These are phyloP conservation scores for Oxytropis ochrocephala DNA, from an alignment of 306 rosid species.

Conservation along the genomic window DNA sequence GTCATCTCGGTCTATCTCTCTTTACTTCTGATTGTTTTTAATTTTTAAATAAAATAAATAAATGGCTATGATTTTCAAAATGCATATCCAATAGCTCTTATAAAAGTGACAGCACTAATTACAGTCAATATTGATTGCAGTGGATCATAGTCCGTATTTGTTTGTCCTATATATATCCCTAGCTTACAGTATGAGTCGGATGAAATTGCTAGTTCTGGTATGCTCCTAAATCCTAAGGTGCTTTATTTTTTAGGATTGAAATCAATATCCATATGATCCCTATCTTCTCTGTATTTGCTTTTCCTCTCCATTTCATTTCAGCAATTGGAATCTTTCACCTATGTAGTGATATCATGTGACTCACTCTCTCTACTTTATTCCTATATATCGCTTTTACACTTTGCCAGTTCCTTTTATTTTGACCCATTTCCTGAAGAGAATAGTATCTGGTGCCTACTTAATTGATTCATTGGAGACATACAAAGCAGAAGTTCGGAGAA, in stretches of 20 bases:
- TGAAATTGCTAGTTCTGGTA: conserved; percentile 11
- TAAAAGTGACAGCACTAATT: too few species aligned
- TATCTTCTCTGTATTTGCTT: background rate
- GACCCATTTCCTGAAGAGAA: conserved; percentile 4
- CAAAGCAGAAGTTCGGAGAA: background rate
- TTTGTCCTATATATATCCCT: background rate
- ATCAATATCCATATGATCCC: background rate
- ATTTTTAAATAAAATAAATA: too few species aligned
- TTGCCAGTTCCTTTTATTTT: background rate
- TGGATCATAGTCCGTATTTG: background rate
- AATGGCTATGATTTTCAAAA: too few species aligned
- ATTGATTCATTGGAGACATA: background rate
- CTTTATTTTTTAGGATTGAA: background rate
- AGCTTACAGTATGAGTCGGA: background rate
- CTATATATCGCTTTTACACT: background rate
- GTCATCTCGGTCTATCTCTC: too few species aligned
- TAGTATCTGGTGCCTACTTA: conserved; percentile 5
- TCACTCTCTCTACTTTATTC: conserved; percentile 17
- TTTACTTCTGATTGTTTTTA: too few species aligned
- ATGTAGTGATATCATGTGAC: background rate
- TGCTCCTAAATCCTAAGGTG: background rate
- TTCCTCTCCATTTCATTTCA: background rate
- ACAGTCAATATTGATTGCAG: too few species aligned
- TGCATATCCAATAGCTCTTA: too few species aligned
- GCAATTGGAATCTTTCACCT: conserved; percentile 16